Percentiles rank a stretch among this genome's conserved stretches.
Evolutionary conservation across 2,329 filamentous ascomycete species (phyloP).

Genomic region (Juglanconis sp.): DNA sequence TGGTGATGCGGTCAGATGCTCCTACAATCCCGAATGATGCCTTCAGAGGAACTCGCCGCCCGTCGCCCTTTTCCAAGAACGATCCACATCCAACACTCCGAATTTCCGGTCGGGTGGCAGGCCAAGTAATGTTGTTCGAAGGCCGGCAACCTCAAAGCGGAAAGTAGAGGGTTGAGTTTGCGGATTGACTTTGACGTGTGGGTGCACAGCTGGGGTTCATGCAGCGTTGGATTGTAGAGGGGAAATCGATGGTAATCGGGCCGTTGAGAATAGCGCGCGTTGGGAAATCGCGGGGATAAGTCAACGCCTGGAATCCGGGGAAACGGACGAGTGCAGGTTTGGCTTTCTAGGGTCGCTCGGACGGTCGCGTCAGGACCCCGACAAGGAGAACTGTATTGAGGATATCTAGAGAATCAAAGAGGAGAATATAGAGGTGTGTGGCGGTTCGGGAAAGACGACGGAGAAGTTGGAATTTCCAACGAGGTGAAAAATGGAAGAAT

Average conservation of each 20-base stretch:
- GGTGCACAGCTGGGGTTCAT: constrained; percentile 15
- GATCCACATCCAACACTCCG: neutral
- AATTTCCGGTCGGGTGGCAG: neutral
- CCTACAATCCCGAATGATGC: neutral
- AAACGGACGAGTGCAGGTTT: neutral
- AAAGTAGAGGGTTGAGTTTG: neutral
- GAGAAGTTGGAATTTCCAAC: neutral
- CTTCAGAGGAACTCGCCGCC: neutral
- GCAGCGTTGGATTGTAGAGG: constrained; percentile 2
- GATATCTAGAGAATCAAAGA: neutral
- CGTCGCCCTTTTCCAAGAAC: neutral
- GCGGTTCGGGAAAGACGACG: neutral
- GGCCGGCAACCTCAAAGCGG: neutral
- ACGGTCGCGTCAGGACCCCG: constrained; percentile 1
- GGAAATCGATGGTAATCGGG: constrained; percentile 14
- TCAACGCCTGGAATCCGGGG: constrained; percentile 14
- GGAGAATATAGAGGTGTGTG: neutral
- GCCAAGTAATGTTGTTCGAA: neutral
- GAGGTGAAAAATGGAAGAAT: neutral
- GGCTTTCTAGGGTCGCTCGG: neutral
- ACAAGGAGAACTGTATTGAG: neutral
- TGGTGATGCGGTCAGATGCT: neutral
- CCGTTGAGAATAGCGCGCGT: constrained; percentile 13
- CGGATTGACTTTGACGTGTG: neutral
- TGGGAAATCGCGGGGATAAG: constrained; percentile 17